These are phyloP conservation scores for Alternaria postmessia DNA, from an alignment of 2,329 filamentous ascomycete species.

Conservation along the genomic window DNA sequence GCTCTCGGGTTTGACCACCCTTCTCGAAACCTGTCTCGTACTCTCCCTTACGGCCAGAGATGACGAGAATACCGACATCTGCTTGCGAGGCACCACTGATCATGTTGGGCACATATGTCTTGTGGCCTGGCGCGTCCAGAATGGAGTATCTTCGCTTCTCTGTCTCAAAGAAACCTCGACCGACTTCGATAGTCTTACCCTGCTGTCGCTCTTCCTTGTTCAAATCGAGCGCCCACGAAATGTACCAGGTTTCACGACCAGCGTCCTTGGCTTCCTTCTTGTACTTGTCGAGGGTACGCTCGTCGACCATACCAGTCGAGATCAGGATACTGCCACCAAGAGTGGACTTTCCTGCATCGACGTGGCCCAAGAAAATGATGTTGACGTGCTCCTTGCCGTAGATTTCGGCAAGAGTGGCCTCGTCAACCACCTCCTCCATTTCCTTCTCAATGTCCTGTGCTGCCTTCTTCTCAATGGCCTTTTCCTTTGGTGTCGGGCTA, in stretches of 20 bases:
- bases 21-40: constrained; percentile 98
- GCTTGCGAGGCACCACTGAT: constrained; percentile 80
- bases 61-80: constrained; percentile 85
- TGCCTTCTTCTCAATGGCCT: constrained; percentile 69
- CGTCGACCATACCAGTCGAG: constrained; percentile 97
- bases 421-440: constrained; percentile 78
- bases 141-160: constrained; percentile 97
- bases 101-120: constrained; percentile 98
- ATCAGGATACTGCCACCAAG: constrained; percentile 93
- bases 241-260: constrained; percentile 97
- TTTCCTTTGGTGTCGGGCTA: constrained; percentile 68
- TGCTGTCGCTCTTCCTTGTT: constrained; percentile 96
- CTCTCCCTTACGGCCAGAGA: constrained; percentile 95
- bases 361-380: constrained; percentile 97
- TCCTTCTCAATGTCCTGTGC: constrained; percentile 86
- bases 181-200: constrained; percentile 98
- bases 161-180: constrained; percentile 90
- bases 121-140: constrained; percentile 95
- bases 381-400: constrained; percentile 96
- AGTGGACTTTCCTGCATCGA: constrained; percentile 97
- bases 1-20: constrained; percentile 95
- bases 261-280: constrained; percentile 88
- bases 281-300: constrained; percentile 98
- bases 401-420: constrained; percentile 89
- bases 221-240: constrained; percentile 97